phyloP scores from a whole-genome alignment of 1,284 basidiomycete genomes.

The Schizopora paradoxa region DNA sequence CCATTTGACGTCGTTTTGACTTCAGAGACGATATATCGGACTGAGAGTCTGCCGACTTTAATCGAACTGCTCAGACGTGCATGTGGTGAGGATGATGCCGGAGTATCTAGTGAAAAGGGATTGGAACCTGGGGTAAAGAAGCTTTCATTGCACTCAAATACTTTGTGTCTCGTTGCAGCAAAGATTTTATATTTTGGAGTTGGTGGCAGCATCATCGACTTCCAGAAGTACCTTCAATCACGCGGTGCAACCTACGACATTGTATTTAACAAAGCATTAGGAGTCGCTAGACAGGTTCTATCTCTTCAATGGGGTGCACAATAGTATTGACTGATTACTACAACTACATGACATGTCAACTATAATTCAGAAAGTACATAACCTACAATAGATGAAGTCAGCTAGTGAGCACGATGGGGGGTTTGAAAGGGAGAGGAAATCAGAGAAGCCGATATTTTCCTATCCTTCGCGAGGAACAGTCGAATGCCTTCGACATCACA shows the following conservation, averaged over 20 bases:
- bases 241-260: conserved; percentile 37
- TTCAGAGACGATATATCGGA: conserved; percentile 89
- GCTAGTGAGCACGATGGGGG: background rate
- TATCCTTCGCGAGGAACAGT: conserved; percentile 36
- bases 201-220: conserved; percentile 82
- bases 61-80: conserved; percentile 39
- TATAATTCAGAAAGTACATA: background rate
- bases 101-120: background rate
- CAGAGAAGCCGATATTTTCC: conserved; percentile 74
- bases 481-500: conserved; percentile 32
- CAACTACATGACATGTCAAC: background rate
- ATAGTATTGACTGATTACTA: background rate
- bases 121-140: background rate
- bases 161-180: conserved; percentile 70
- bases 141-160: conserved; percentile 1
- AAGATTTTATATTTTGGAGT: conserved; percentile 96
- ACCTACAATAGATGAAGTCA: conserved; percentile 2
- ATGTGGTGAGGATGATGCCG: background rate
- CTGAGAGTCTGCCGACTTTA: conserved; percentile 63
- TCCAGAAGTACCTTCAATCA: conserved; percentile 54
- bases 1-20: conserved; percentile 75
- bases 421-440: conserved; percentile 27
- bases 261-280: conserved; percentile 52
- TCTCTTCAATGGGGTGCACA: conserved; percentile 48
- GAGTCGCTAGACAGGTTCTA: conserved; percentile 65